Evolutionary conservation across 345 rosid genomes (phyloP), one percentile per base, ranked within the genome.

Genomic region (Stellera chamaejasme): DNA sequence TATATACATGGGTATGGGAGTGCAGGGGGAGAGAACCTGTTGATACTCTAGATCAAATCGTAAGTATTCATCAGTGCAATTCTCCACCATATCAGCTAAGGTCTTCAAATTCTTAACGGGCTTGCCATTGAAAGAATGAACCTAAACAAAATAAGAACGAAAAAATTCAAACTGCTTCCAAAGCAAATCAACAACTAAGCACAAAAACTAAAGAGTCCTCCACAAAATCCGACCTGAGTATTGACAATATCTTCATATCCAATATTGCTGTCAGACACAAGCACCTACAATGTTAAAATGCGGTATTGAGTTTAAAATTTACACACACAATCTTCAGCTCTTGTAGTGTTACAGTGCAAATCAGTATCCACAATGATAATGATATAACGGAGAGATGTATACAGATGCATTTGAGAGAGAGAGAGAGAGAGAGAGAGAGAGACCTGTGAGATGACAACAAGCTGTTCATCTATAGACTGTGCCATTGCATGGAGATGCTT

Each of bases 211-310:
- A 13, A 6, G 39, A 19, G 28, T 52, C 43, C n/a, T 2, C 16
- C 16, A 15, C 44, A 52, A 36, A 27, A 60, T 45, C 72, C 51
- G 27, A 85, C 98, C 93, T 88, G 95, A 23, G 87, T 88, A 67
- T 92, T 92, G 73, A 92, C 90, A 64, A 92, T 85, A 50, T 85
- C 98, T 58, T 92, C 96, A 23, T 92, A 92, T 67, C 98, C 95
- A 52, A 91, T 88, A 71, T 88, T 91, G 32, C 88, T 75, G 70
- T 85, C 98, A 69, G 95, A 85, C 52, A 92, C 96, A 60, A 92
- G 98, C 63, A 92, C 98, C 96, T 88, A 64, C 14, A 51, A 26
- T 4, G 39, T 32, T 5, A 61, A 50, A 50, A 23, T 10, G 28
- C 16, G 16, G 7, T 32, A 39, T 19, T n/a, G 48, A 10, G 45